Base-by-base conservation (phyloP, 192 early-diverging fungal genomes). In the Thoreauomyces humboldtii region DNA sequence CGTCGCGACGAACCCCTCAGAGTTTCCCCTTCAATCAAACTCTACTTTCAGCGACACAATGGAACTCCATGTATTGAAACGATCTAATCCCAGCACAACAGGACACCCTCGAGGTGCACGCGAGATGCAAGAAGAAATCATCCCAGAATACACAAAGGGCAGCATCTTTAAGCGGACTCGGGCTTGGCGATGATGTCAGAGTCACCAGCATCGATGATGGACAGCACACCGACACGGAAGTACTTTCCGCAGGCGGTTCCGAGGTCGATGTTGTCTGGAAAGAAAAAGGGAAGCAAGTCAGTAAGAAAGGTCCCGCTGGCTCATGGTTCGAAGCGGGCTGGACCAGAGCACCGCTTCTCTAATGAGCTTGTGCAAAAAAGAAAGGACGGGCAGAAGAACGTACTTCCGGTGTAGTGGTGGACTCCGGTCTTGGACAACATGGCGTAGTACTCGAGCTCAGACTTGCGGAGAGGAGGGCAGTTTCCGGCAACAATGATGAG, bases 371-470 rank as follows among this genome's bases (percentile, higher is more conserved):
- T 41, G 25, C 36, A 48, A 31, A 61, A 53, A 42, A 43, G 31
- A 62, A 24, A 5, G 29, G 50, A 52, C 25, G 9, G 7, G 22
- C 32, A 50, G 25, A 28, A 53, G 38, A 25, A 77, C 89, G 84
- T 84, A 93, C 90, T 95, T 75, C 96, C 96, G 75, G 81, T 79
- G 89, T 93, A 95, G 95, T 99, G 96, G 89, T 99, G 96, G 74
- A 99, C 96, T 86, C 87, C 87, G 75, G 96, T 98, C 90, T 99
- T 99, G 86, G 94, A 92, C 67, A 99, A 88, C 97, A 99, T 99
- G 79, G 97, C 97, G 88, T 99, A 99, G 93, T 99, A 99, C 86
- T 99, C 95, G 73, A 99, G 90, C 88, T 99, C 97, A 59, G 91
- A 92, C 90, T 98, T 99, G 83, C 97, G 89, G 78, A 99, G 90